Conservation (phyloP, 768 basidiomycete species). For the Scleroderma citrinum region DNA sequence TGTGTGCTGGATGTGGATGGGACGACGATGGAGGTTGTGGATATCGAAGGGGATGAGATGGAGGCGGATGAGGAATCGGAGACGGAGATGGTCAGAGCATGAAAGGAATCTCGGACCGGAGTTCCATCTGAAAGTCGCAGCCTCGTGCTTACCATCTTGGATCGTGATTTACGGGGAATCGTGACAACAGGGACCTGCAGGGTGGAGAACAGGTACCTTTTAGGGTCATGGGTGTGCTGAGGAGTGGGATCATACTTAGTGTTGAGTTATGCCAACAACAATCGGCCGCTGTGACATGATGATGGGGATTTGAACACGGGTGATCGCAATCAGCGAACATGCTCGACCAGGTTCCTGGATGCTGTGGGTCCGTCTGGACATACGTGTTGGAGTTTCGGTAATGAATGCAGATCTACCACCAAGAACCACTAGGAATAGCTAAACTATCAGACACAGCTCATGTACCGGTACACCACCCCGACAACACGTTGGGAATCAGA, state of each 20-base stretch:
- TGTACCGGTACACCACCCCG: neutral
- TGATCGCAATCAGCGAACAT: conserved; percentile 21
- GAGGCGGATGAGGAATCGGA: conserved; percentile 35
- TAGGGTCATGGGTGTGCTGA: conserved; percentile 33
- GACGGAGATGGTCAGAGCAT: conserved; percentile 21
- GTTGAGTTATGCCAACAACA: conserved; percentile 1
- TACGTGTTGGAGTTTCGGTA: conserved; percentile 27
- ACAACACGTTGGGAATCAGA: neutral
- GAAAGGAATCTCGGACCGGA: conserved; percentile 18
- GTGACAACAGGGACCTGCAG: conserved; percentile 18
- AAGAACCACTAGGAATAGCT: neutral
- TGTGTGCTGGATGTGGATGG: conserved; percentile 67
- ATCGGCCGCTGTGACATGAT: conserved; percentile 13
- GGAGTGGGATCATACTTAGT: neutral
- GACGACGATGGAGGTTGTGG: conserved; percentile 61
- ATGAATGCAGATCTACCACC: conserved; percentile 31
- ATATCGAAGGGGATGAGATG: conserved; percentile 62
- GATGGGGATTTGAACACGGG: neutral
- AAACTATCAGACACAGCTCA: neutral
- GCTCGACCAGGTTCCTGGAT: conserved; percentile 20
- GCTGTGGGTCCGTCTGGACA: conserved; percentile 16
- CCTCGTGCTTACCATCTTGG: conserved; percentile 21
- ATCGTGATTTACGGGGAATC: conserved; percentile 18
- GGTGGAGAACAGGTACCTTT: conserved; percentile 30
- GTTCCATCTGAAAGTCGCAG: conserved; percentile 13